phyloP scores from a whole-genome alignment of 192 early-diverging fungal species.

The Backusella liffmaniae region DNA sequence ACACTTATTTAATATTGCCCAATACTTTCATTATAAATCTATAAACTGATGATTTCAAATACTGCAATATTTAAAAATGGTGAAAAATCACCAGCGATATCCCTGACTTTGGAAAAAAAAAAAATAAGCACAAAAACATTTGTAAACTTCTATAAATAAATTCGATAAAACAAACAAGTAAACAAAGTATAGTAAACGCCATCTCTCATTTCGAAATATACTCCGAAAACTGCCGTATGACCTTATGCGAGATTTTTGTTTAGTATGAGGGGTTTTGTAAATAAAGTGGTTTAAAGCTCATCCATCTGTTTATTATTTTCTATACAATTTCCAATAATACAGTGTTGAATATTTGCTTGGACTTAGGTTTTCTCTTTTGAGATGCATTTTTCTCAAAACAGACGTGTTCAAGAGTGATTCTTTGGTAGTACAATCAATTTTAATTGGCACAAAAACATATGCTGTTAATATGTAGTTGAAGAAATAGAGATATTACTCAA shows the following conservation, averaged over 20 bases:
- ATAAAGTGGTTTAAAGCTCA: neutral
- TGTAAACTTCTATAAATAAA: slow-evolving; percentile 2
- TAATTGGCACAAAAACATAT: neutral
- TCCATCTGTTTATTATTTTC: neutral
- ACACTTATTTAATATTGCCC: neutral
- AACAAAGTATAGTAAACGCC: neutral
- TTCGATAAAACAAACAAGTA: neutral
- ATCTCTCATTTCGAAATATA: neutral
- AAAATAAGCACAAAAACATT: neutral
- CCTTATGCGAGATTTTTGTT: neutral
- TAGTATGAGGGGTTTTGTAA: neutral
- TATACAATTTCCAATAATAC: neutral
- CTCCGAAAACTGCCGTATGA: neutral
- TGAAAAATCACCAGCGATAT: neutral
- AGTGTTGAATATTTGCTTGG: neutral
- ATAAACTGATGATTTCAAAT: neutral
- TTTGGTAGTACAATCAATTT: neutral
- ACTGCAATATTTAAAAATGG: neutral
- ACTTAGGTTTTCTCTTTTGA: neutral
- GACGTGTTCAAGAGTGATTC: neutral
- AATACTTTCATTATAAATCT: neutral
- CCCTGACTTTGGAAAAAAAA: neutral
- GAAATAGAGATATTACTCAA: neutral
- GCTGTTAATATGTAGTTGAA: neutral
- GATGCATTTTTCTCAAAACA: neutral